Evolutionary conservation across 1,284 basidiomycete species (phyloP).

Genomic region (Rhodotorula sp.): DNA sequence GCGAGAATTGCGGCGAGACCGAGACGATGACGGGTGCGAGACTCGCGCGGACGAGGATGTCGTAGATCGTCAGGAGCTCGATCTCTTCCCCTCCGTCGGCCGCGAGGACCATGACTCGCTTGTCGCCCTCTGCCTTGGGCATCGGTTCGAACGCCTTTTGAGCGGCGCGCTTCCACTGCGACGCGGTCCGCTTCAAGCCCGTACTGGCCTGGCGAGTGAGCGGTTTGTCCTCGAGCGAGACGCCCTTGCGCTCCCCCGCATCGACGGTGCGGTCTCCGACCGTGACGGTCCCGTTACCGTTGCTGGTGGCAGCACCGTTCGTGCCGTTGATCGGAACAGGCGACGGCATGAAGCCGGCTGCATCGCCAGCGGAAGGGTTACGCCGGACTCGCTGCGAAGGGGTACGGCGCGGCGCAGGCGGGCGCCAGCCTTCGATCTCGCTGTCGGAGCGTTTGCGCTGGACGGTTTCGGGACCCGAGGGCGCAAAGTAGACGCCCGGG

Average conservation of each 20-base stretch:
- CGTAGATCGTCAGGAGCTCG: slow-evolving; percentile 72
- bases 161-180: slow-evolving; percentile 17
- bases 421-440: slow-evolving; percentile 29
- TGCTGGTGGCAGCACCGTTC: too few species aligned
- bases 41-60: slow-evolving; percentile 73
- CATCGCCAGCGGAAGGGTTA: background rate
- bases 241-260: slow-evolving; percentile 30
- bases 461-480: slow-evolving; percentile 5
- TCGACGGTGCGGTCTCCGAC: slow-evolving; percentile 21
- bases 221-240: slow-evolving; percentile 37
- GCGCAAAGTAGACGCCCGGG: slow-evolving; percentile 39
- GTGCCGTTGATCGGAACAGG: too few species aligned
- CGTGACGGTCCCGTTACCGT: slow-evolving; percentile 5
- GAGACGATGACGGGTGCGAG: slow-evolving; percentile 49
- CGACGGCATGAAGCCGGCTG: background rate
- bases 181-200: slow-evolving; percentile 33
- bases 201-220: slow-evolving; percentile 20
- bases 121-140: slow-evolving; percentile 33
- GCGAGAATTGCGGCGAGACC: slow-evolving; percentile 38
- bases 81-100: slow-evolving; percentile 88
- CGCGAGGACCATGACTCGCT: slow-evolving; percentile 66
- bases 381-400: slow-evolving; percentile 29
- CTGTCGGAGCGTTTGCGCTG: slow-evolving; percentile 12
- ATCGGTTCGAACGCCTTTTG: slow-evolving; percentile 33
- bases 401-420: slow-evolving; percentile 32